These are phyloP conservation scores for Termitomyces sp. DNA, from an alignment of 768 basidiomycete genomes.

Conservation along the genomic window DNA sequence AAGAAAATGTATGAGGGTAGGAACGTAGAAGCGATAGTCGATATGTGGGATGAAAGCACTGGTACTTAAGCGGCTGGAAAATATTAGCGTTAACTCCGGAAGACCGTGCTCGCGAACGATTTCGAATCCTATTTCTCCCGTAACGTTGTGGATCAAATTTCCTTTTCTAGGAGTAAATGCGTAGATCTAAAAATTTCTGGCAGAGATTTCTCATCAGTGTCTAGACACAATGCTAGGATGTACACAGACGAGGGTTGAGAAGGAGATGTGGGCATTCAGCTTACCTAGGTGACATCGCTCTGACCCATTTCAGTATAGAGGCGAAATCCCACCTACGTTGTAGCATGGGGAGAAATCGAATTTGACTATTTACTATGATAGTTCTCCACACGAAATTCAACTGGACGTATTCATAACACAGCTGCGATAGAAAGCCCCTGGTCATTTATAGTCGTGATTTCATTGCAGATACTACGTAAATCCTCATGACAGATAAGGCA, in stretches of 20 bases:
- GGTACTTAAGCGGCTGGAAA: constrained; percentile 54
- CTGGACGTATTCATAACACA: constrained; percentile 63
- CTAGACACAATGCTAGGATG: constrained; percentile 63
- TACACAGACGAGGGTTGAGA: constrained; percentile 69
- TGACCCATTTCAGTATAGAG: constrained; percentile 43
- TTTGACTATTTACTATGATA: constrained; percentile 81
- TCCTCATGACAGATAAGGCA: constrained; percentile 59
- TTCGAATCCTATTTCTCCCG: constrained; percentile 42
- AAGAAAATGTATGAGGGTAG: constrained; percentile 52
- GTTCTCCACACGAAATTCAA: constrained; percentile 68
- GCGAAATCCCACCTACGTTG: constrained; percentile 78
- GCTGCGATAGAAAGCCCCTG: constrained; percentile 66
- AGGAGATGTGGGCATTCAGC: constrained; percentile 45
- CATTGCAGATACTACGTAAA: constrained; percentile 73
- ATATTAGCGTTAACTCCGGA: constrained; percentile 57
- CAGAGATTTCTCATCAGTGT: not conserved
- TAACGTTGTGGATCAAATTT: constrained; percentile 75
- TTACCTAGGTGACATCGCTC: not conserved
- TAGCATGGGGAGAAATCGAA: too few species aligned
- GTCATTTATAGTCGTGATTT: constrained; percentile 87
- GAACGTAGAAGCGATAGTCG: constrained; percentile 64
- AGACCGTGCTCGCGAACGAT: constrained; percentile 27
- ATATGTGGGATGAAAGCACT: constrained; percentile 90
- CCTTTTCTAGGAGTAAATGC: constrained; percentile 67
- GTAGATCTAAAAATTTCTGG: constrained; percentile 40